Conservation (phyloP, 1,284 basidiomycete species). For the Coniferiporia sulphurascens region DNA sequence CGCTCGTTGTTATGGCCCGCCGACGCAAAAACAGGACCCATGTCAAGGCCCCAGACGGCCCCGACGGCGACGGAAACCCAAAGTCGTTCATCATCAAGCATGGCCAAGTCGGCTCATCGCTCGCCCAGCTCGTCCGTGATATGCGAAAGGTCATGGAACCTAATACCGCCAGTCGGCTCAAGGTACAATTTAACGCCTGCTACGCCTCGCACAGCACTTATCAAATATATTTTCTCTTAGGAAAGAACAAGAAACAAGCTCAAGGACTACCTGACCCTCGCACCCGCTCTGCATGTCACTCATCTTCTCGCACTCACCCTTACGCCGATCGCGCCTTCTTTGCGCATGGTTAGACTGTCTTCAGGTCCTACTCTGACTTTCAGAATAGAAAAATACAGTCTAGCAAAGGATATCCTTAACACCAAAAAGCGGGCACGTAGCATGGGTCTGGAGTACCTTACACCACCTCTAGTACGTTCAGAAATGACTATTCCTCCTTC, state of each 20-base stretch:
- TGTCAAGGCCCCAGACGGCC: conserved; percentile 51
- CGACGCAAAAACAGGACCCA: conserved; percentile 86
- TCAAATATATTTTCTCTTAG: conserved; percentile 36
- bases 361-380: conserved; percentile 94
- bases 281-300: conserved; percentile 86
- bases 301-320: conserved; percentile 92
- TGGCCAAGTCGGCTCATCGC: conserved; percentile 86
- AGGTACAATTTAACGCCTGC: conserved; percentile 44
- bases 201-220: conserved; percentile 8
- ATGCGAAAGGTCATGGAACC: conserved; percentile 96
- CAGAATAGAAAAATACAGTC: conserved; percentile 86
- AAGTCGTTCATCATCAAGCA: conserved; percentile 92
- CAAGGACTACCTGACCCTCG: conserved; percentile 92
- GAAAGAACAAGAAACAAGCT: conserved; percentile 91
- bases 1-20: conserved; percentile 54
- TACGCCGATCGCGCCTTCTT: conserved; percentile 78
- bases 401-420: conserved; percentile 79
- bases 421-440: conserved; percentile 66
- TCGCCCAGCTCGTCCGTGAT: conserved; percentile 87
- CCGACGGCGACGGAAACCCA: conserved; percentile 41
- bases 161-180: conserved; percentile 89
- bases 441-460: conserved; percentile 82
- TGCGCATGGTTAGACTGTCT: conserved; percentile 88
- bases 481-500: not conserved
- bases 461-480: conserved; percentile 71